These are phyloP conservation scores for Hamamelis virginiana DNA, from an alignment of 164 flowering plant genomes.

Conservation along the genomic window DNA sequence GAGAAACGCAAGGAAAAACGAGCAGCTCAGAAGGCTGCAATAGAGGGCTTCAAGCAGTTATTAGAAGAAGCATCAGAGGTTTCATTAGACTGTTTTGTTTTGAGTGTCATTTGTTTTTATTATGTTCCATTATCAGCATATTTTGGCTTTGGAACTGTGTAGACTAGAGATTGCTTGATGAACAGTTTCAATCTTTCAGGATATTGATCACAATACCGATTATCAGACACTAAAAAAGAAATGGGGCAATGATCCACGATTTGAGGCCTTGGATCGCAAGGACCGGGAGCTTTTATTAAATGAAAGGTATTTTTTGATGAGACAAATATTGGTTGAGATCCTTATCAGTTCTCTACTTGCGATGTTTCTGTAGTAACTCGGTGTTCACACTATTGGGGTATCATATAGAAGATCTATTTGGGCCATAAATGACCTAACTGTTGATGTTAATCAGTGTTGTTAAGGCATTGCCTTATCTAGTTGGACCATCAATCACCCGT, in stretches of 20 bases:
- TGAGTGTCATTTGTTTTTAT: not conserved
- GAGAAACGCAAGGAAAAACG: constrained; percentile 98
- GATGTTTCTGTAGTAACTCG: not conserved
- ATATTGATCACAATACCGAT: constrained; percentile 71
- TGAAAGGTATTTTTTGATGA: constrained; percentile 63
- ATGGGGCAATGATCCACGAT: constrained; percentile 90
- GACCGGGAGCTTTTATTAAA: constrained; percentile 77
- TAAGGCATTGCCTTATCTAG: too few species aligned
- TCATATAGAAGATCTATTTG: not conserved
- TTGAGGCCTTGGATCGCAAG: constrained; percentile 86
- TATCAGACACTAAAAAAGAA: constrained; percentile 73
- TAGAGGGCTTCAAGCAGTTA: constrained; percentile 90
- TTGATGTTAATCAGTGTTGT: not conserved
- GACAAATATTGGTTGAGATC: not conserved
- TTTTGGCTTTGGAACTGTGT: constrained; percentile 3
- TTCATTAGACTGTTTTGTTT: not conserved
- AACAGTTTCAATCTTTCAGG: constrained; percentile 45
- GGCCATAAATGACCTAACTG: not conserved
- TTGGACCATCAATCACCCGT: too few species aligned
- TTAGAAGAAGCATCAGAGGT: constrained; percentile 92
- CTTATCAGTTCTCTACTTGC: not conserved
- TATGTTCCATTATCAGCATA: not conserved
- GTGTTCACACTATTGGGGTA: not conserved
- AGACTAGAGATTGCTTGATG: constrained; percentile 4
- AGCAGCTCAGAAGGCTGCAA: constrained; percentile 96